Evolutionary conservation across 768 basidiomycete genomes (phyloP).

Genomic region (Amanita phalloides): DNA sequence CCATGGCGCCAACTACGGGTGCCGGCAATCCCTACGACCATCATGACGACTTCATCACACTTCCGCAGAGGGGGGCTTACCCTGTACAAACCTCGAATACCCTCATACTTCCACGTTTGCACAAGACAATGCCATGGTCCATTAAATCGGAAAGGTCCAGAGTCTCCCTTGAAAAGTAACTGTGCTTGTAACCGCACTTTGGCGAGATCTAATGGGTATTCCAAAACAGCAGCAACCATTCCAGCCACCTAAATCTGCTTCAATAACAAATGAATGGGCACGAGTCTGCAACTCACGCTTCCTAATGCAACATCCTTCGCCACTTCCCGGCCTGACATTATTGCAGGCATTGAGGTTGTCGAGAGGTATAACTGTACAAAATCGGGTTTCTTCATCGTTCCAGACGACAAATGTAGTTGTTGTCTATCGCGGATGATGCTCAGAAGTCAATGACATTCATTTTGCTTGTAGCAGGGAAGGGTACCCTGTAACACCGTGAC

Average conservation of each 20-base stretch:
- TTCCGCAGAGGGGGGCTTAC: conserved; percentile 27
- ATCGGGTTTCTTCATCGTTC: not conserved
- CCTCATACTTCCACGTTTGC: conserved; percentile 76
- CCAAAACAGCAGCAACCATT: conserved; percentile 73
- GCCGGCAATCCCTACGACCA: conserved; percentile 71
- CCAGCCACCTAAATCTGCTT: conserved; percentile 54
- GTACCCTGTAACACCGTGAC: not conserved
- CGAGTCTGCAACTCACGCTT: not conserved
- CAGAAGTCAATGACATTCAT: not conserved
- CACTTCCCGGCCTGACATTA: conserved; percentile 2
- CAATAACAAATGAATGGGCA: not conserved
- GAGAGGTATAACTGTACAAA: not conserved
- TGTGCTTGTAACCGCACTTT: conserved; percentile 93
- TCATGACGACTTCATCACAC: not conserved
- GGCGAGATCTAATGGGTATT: conserved; percentile 92
- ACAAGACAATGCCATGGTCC: conserved; percentile 84
- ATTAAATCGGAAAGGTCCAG: conserved; percentile 43
- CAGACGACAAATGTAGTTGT: not conserved
- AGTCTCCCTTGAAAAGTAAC: conserved; percentile 54
- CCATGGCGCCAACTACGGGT: conserved; percentile 86
- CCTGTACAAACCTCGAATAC: conserved; percentile 76
- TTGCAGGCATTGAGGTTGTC: not conserved
- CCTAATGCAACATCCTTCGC: conserved; percentile 3
- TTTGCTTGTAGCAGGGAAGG: not conserved
- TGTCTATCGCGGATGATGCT: not conserved